Conservation (phyloP, 1,284 basidiomycete species). For the Austroboletus olivaceoglutinosus region DNA sequence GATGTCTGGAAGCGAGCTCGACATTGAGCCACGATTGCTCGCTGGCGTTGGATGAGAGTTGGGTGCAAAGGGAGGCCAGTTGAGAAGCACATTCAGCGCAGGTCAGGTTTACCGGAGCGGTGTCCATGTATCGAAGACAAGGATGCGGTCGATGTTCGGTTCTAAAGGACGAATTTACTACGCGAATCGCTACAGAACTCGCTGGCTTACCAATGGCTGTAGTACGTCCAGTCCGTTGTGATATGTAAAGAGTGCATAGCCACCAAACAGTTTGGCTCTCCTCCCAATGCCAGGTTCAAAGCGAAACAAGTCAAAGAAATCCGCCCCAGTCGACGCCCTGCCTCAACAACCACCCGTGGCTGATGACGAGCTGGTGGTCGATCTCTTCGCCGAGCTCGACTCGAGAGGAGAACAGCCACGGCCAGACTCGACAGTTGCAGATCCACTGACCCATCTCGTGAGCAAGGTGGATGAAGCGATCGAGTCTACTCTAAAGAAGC, state of each 20-base stretch:
- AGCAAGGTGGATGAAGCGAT: conserved; percentile 39
- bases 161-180: not conserved
- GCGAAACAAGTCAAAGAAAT: conserved; percentile 54
- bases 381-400: conserved; percentile 72
- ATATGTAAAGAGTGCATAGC: conserved; percentile 10
- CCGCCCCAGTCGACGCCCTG: conserved; percentile 19
- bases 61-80: conserved; percentile 32
- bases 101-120: conserved; percentile 5
- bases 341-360: conserved; percentile 17
- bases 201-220: too few species aligned
- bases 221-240: too few species aligned
- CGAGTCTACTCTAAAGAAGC: conserved; percentile 45
- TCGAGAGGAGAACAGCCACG: conserved; percentile 51
- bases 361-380: conserved; percentile 64
- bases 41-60: conserved; percentile 37
- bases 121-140: conserved; percentile 23
- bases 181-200: not conserved
- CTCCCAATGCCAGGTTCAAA: conserved; percentile 42
- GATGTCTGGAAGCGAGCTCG: conserved; percentile 48
- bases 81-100: conserved; percentile 31
- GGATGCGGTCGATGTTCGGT: not conserved
- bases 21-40: conserved; percentile 51
- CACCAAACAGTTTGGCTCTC: conserved; percentile 4
- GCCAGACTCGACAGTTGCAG: conserved; percentile 44
- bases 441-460: conserved; percentile 48